A percentile compares a stretch with the other conserved stretches of the same genome.
phyloP scores from a whole-genome alignment of 805 yeast genomes.

The Naumovozyma baii region DNA sequence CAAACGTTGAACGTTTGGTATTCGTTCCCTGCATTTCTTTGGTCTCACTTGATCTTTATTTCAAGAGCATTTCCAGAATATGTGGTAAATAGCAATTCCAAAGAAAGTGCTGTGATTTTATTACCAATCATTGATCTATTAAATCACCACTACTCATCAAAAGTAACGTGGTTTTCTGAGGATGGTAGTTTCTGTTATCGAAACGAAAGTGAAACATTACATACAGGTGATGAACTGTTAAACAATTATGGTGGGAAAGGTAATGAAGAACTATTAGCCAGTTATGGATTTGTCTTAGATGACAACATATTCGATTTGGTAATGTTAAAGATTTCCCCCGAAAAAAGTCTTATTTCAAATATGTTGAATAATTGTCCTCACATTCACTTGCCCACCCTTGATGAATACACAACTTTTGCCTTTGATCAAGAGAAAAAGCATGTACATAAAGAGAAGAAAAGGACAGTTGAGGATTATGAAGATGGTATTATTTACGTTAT shows the following conservation, averaged over 20 bases:
- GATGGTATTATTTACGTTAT: conserved; percentile 31
- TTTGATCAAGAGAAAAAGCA: conserved; percentile 17
- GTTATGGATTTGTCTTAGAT: conserved; percentile 45
- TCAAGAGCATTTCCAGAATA: conserved; percentile 75
- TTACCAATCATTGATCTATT: conserved; percentile 71
- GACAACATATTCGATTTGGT: conserved; percentile 54
- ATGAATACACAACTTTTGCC: conserved; percentile 35
- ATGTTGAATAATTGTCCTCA: conserved; percentile 30
- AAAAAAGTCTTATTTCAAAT: conserved; percentile 14
- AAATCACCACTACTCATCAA: conserved; percentile 57
- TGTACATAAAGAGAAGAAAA: not conserved
- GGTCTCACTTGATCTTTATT: conserved; percentile 64
- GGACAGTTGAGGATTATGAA: conserved; percentile 8
- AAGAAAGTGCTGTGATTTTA: conserved; percentile 46
- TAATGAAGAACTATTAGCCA: conserved; percentile 73
- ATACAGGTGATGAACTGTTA: conserved; percentile 42
- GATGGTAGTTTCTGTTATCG: conserved; percentile 42
- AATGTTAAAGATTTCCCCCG: conserved; percentile 51
- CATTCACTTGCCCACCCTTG: conserved; percentile 31
- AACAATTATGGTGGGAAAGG: conserved; percentile 90
- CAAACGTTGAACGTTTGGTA: conserved; percentile 40
- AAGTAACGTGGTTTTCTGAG: conserved; percentile 53
- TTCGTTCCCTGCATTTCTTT: conserved; percentile 55
- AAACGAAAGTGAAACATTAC: conserved; percentile 3
- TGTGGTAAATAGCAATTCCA: conserved; percentile 30